Conservation (phyloP, 1,284 basidiomycete species). For the Pyrrhoderma lamaoense region DNA sequence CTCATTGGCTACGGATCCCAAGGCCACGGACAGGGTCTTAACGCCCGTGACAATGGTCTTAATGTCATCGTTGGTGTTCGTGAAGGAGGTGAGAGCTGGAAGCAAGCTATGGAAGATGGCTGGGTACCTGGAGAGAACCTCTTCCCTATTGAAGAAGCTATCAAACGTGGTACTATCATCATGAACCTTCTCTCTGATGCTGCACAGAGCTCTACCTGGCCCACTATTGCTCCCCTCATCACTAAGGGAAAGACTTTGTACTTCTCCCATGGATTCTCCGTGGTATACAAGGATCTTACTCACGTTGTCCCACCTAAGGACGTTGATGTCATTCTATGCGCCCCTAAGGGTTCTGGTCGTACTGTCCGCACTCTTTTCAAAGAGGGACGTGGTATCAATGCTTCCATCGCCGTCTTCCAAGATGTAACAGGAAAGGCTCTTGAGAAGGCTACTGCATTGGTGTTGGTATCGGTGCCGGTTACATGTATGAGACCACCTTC, state of each 20-base stretch:
- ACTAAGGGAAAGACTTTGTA: conserved; percentile 99
- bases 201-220: conserved; percentile 95
- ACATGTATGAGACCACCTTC: conserved; percentile 98
- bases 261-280: conserved; percentile 99
- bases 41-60: conserved; percentile 97
- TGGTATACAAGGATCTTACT: conserved; percentile 98
- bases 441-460: conserved; percentile 97
- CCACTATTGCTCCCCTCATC: conserved; percentile 81
- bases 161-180: conserved; percentile 93
- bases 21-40: conserved; percentile 97
- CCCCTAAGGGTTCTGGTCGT: conserved; percentile 97
- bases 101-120: conserved; percentile 91
- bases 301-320: conserved; percentile 87
- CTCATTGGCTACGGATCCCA: conserved; percentile 99
- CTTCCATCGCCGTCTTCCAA: conserved; percentile 80
- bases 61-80: conserved; percentile 99
- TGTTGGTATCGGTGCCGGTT: conserved; percentile 93
- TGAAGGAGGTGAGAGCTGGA: conserved; percentile 95
- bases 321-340: conserved; percentile 98
- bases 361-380: conserved; percentile 99
- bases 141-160: conserved; percentile 98
- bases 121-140: conserved; percentile 99
- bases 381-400: conserved; percentile 98
- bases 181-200: conserved; percentile 99
- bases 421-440: conserved; percentile 97